These are phyloP conservation scores for Trichoderma sp. DNA, from an alignment of 2,329 filamentous ascomycete genomes.

Conservation along the genomic window DNA sequence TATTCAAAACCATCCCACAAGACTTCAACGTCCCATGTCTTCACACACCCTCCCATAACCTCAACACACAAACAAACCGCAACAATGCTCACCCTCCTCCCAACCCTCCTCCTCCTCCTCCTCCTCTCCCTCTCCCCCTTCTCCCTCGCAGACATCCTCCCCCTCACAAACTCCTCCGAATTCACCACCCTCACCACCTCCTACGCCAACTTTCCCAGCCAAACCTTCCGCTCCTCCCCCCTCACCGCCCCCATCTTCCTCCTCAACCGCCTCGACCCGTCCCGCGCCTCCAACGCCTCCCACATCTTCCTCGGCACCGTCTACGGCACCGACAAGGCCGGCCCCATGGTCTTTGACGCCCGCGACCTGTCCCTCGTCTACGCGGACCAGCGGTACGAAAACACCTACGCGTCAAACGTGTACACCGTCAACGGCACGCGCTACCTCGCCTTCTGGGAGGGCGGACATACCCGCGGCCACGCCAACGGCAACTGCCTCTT, in stretches of 20 bases:
- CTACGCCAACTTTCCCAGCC: background rate
- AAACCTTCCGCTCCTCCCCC: background rate
- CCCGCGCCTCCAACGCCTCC: background rate
- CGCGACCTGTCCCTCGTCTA: slow-evolving; percentile 11
- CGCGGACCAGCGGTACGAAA: slow-evolving; percentile 13
- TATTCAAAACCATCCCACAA: too few species aligned
- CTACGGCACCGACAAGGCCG: slow-evolving; percentile 3
- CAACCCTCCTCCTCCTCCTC: background rate
- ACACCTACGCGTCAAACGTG: slow-evolving; percentile 8
- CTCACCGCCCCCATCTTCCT: slow-evolving; percentile 4
- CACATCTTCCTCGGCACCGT: slow-evolving; percentile 9
- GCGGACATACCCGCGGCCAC: slow-evolving; percentile 12
- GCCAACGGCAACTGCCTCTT: slow-evolving; percentile 20
- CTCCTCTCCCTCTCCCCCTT: background rate
- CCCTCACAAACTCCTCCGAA: slow-evolving; percentile 11
- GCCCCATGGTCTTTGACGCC: slow-evolving; percentile 14
- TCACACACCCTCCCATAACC: background rate
- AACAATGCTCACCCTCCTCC: too few species aligned
- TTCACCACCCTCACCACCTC: background rate
- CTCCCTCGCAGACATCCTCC: background rate
- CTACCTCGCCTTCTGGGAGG: slow-evolving; percentile 15
- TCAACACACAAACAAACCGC: background rate
- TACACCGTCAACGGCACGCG: background rate
- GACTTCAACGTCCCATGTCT: too few species aligned
- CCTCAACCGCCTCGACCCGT: background rate